These are phyloP conservation scores for Neurospora sp. DNA, from an alignment of 495 filamentous ascomycete species.

Conservation along the genomic window DNA sequence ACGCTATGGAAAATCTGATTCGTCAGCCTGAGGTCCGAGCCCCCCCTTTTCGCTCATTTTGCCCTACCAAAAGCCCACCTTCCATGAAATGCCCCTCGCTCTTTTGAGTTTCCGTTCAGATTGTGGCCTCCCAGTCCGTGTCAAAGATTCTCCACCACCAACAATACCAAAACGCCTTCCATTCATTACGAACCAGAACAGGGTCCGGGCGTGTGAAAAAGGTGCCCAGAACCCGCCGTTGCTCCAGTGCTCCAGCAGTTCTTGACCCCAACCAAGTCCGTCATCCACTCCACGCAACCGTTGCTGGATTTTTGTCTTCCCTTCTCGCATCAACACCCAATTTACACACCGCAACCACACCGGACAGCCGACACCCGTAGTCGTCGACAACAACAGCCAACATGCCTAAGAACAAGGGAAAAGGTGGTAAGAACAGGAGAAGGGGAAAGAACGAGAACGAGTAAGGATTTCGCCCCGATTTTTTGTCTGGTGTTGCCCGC, in stretches of 20 bases:
- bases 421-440: conserved; percentile 98
- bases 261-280: neutral
- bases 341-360: neutral
- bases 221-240: neutral
- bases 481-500: neutral
- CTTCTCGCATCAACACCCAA: neutral
- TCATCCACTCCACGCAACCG: neutral
- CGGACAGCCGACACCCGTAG: neutral
- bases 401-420: conserved; percentile 27
- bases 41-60: neutral
- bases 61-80: neutral
- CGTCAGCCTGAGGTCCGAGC: neutral
- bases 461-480: conserved; percentile 11
- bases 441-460: conserved; percentile 99
- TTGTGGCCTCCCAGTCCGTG: neutral
- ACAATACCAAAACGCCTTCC: neutral
- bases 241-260: neutral
- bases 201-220: neutral
- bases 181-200: neutral
- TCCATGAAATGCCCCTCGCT: neutral
- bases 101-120: neutral
- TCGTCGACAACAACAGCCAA: conserved; percentile 3
- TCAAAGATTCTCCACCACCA: neutral
- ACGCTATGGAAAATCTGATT: neutral
- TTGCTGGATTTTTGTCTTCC: neutral